phyloP scores from a whole-genome alignment of 345 rosid genomes.

The Eucalyptus polyanthemos region DNA sequence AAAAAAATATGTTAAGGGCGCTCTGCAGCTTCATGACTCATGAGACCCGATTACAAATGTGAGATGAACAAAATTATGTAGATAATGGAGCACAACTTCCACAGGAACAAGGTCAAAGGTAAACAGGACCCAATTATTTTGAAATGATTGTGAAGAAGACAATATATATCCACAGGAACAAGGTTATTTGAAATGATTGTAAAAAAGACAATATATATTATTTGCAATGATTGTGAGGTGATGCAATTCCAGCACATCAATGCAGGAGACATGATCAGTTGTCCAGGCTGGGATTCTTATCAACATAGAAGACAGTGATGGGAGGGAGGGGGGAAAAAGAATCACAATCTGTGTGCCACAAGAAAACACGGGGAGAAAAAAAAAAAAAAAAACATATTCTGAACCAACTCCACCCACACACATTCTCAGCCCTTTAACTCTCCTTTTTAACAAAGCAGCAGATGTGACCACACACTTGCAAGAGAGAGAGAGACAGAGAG shows the following conservation, averaged over 20 bases:
- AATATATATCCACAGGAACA: background rate
- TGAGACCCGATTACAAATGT: background rate
- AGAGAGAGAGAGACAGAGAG: background rate
- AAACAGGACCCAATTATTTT: background rate
- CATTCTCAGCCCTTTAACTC: background rate
- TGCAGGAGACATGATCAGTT: background rate
- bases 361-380: background rate
- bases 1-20: background rate
- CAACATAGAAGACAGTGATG: conserved; percentile 21
- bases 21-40: background rate
- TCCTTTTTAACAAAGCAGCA: conserved; percentile 5
- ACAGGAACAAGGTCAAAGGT: background rate
- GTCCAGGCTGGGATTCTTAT: conserved; percentile 31
- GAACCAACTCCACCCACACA: conserved; percentile 26
- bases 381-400: conserved; percentile 18
- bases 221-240: background rate
- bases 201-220: background rate
- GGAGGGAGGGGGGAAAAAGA: background rate
- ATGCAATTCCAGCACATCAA: background rate
- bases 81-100: background rate
- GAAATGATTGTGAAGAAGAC: background rate
- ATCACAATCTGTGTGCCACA: conserved; percentile 1
- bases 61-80: background rate
- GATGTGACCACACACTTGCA: conserved; percentile 32
- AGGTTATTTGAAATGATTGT: background rate